Conservation (phyloP, 2,329 filamentous ascomycete species). For the Fusarium dlaminii region DNA sequence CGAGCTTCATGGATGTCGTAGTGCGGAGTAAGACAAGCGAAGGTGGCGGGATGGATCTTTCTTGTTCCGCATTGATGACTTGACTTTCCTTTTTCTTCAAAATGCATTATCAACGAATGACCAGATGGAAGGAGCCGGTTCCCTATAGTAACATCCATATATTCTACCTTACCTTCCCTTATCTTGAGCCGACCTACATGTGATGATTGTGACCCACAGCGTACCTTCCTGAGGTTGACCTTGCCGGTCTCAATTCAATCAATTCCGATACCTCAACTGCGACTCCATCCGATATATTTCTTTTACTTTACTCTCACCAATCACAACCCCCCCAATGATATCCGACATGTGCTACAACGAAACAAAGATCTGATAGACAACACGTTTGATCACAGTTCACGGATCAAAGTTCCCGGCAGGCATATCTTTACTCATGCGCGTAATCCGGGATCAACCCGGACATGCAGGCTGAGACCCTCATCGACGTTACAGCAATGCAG, state of each 20-base stretch:
- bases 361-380: not conserved
- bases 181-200: not conserved
- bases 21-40: not conserved
- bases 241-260: not conserved
- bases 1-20: not conserved
- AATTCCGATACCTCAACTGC: not conserved
- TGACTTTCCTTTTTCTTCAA: not conserved
- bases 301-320: not conserved
- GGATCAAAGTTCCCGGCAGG: not conserved
- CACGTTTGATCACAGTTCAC: not conserved
- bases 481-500: not conserved
- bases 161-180: not conserved
- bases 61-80: not conserved
- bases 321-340: not conserved
- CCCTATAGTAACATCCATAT: not conserved
- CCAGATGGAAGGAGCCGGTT: not conserved
- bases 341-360: not conserved
- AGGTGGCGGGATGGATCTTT: slow-evolving; percentile 5
- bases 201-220: not conserved
- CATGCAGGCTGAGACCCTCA: not conserved
- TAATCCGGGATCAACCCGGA: not conserved
- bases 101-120: not conserved
- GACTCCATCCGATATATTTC: not conserved
- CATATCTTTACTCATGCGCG: not conserved
- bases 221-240: not conserved